Evolutionary conservation across 2,329 filamentous ascomycete species (phyloP), one percentile per base, ranked within the genome.

Genomic region (Sporothrix luriei): DNA sequence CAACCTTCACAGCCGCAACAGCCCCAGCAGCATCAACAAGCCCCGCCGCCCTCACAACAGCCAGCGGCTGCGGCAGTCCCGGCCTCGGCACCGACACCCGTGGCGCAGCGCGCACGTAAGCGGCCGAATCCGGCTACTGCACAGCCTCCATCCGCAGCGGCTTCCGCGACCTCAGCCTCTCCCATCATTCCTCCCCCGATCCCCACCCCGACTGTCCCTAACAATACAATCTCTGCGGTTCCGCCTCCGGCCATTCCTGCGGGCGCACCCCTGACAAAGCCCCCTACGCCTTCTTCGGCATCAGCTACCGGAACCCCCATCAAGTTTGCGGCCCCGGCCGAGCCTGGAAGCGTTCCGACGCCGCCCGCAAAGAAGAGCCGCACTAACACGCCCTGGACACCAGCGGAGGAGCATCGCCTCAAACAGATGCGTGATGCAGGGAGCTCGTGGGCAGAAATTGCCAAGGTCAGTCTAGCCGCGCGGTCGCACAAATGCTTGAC

Each of bases 371-470:
- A 98, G 83, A 97, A 97, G 83, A 95, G 93, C 76, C 87, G 95
- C 71, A 98, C 95, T n/a, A 99, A 99, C 78, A 99, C 95, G 2
- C 95, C 95, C 0, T 99, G 95, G 95, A 97, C 94, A 1, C 92
- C 94, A 2, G 91, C 91, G 46, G 95, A 99, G 79, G 95, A 99
- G 80, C 88, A 94, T 78, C 85, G 93, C 59, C 83, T 99, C 75
- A 98, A 98, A 84, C 88, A 90, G 74, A 96, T 99, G 93, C 87
- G 95, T 76, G 95, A 98, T 79, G 88, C 90, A 0, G 94, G 94
- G 13, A 94, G 91, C 75, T 97, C 92, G 77, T 99, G 95, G 95
- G 96, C 93, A 64, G 95, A 98, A 77, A 99, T 99, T 77, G 95
- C 94, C 75, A 98, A 98, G 89, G 94, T 96, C 76, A 72, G 82